phyloP scores from a whole-genome alignment of 495 filamentous ascomycete species.

The Chaetomium fimeti region DNA sequence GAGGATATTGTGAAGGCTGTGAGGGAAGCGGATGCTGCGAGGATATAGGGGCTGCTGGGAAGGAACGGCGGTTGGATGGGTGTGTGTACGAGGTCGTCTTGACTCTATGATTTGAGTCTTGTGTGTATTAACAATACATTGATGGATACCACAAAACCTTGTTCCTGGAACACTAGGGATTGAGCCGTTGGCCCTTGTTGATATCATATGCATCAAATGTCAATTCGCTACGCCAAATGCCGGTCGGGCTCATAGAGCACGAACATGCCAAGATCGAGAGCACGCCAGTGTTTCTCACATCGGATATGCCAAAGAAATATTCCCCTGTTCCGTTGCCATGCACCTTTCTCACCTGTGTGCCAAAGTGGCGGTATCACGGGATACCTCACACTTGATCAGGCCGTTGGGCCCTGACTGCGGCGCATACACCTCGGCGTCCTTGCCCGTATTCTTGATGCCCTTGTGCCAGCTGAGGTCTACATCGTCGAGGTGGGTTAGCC shows the following conservation, averaged over 20 bases:
- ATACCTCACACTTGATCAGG: conserved; percentile 91
- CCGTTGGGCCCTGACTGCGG: conserved; percentile 93
- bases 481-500: conserved; percentile 55
- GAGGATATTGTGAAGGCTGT: conserved; percentile 42
- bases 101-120: conserved; percentile 6
- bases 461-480: conserved; percentile 95
- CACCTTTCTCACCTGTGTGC: neutral
- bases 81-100: conserved; percentile 11
- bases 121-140: conserved; percentile 19
- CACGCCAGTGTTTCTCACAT: neutral
- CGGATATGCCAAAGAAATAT: neutral
- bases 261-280: neutral
- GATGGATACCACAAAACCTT: conserved; percentile 8
- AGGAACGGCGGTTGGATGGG: neutral
- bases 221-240: neutral
- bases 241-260: neutral
- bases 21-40: conserved; percentile 40
- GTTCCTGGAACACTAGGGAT: neutral
- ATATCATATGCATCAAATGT: neutral
- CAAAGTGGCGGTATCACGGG: conserved; percentile 47
- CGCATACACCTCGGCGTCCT: conserved; percentile 92
- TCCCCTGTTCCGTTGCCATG: neutral
- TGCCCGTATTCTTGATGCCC: conserved; percentile 92
- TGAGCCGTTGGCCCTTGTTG: neutral
- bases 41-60: conserved; percentile 34